Evolutionary conservation across 129 eudicot genomes (phyloP).

Genomic region (Oenanthe sinensis): DNA sequence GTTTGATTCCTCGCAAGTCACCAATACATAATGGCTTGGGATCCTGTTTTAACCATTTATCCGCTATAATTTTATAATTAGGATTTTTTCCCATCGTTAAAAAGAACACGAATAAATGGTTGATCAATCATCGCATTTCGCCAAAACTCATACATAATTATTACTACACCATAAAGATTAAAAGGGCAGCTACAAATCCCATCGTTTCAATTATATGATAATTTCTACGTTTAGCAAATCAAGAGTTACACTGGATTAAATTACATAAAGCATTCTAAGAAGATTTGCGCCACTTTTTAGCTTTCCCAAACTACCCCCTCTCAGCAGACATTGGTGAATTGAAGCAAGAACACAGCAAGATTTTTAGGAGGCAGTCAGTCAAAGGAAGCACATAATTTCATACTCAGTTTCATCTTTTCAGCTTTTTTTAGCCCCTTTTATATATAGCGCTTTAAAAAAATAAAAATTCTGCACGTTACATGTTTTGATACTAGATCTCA

Average conservation of each 20-base stretch:
- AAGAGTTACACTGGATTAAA: background rate
- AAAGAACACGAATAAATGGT: too few species aligned
- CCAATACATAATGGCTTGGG: background rate
- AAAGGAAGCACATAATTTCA: slow-evolving; percentile 14
- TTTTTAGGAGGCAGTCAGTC: slow-evolving; percentile 19
- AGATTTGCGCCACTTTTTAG: background rate
- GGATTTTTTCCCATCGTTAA: too few species aligned
- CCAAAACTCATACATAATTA: background rate
- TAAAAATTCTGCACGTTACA: background rate
- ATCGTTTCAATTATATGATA: background rate
- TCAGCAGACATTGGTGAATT: slow-evolving; percentile 9
- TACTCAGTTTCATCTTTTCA: background rate
- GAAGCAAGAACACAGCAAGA: slow-evolving; percentile 1
- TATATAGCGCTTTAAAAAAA: background rate
- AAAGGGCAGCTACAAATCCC: slow-evolving; percentile 14
- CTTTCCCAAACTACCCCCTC: slow-evolving; percentile 15
- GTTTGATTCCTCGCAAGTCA: background rate
- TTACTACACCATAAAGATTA: background rate
- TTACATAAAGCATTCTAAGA: slow-evolving; percentile 13
- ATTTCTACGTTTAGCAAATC: background rate
- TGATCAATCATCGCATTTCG: too few species aligned
- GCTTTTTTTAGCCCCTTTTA: slow-evolving; percentile 3
- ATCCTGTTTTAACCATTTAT: too few species aligned
- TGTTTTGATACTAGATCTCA: too few species aligned
- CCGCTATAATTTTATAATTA: too few species aligned